A percentile compares a stretch with the other conserved stretches of the same genome.
phyloP scores from a whole-genome alignment of 2,329 filamentous ascomycete species.

The Monilinia vaccinii-corymbosi region DNA sequence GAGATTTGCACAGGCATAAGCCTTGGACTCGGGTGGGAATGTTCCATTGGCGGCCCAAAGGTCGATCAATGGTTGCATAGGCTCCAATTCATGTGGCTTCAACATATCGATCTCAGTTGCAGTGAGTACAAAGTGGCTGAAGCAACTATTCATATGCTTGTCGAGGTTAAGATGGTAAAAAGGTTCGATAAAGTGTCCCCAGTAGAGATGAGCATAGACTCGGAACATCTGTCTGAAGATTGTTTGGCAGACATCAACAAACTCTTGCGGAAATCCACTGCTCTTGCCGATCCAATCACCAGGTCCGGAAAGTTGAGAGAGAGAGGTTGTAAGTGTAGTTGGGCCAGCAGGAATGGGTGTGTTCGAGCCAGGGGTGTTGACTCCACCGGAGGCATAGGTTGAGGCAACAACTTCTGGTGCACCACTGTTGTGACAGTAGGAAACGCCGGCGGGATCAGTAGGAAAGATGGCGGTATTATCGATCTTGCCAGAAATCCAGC shows the following conservation, averaged over 20 bases:
- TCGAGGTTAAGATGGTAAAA: constrained; percentile 76
- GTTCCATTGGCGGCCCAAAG: constrained; percentile 85
- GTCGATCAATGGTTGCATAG: constrained; percentile 90
- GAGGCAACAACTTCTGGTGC: constrained; percentile 49
- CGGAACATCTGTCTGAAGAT: constrained; percentile 99
- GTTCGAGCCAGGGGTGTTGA: constrained; percentile 34
- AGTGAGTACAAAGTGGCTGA: constrained; percentile 75
- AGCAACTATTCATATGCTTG: constrained; percentile 79
- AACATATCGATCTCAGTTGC: constrained; percentile 77
- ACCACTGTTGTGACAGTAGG: constrained; percentile 53
- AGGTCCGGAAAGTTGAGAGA: constrained; percentile 52
- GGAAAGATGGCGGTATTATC: constrained; percentile 86
- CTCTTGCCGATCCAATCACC: constrained; percentile 82
- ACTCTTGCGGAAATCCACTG: constrained; percentile 85
- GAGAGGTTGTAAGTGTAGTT: constrained; percentile 40
- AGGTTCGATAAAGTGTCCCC: constrained; percentile 81
- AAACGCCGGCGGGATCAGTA: constrained; percentile 66
- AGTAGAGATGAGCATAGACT: constrained; percentile 96
- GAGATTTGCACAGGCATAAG: constrained; percentile 55
- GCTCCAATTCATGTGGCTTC: constrained; percentile 82
- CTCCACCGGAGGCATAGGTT: constrained; percentile 45
- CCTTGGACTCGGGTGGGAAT: constrained; percentile 67
- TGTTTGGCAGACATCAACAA: constrained; percentile 81
- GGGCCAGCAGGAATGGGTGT: constrained; percentile 30
- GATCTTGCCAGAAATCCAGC: constrained; percentile 95